Base-by-base conservation (phyloP, 768 basidiomycete species). In the Scleroderma citrinum region DNA sequence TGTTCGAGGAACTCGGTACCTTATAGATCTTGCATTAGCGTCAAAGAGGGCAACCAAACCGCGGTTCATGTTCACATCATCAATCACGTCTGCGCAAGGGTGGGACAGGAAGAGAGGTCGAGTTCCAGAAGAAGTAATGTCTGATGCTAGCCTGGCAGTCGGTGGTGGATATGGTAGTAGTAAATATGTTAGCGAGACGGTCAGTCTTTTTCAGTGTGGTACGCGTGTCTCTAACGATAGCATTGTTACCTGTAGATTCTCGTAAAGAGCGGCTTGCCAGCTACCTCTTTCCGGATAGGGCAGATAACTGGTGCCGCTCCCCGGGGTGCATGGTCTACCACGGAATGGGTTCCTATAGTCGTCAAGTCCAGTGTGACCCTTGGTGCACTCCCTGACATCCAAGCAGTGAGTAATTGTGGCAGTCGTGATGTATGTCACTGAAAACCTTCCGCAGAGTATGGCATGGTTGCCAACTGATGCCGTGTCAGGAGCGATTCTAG, bases 1-100 rank as follows among this genome's bases (percentile, higher is more conserved):
- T 53, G 62, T 82, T 30, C 62, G 59, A 17, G 74, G 75, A 21
- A 75, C 71, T 3, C 66, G 75, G 24, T 73, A 73, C 53, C 65
- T 81, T 17, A 60, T 80, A 35, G 71, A 74, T 48, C 56, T 44
- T 48, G 66, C 69, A 5, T 64, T 69, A 0, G 57, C 57, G 5
- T 70, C 69, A 30, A 55, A 42, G 7, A 53, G 48, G 32, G 31
- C 54, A 2, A 23, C 36, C 37, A 66, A 65, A 17, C 56, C 71
- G 1, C 64, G 64, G 14, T 58, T 76, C 47, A 43, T 76, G 34
- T 78, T 76, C 52, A 71, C 69, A 10, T 69, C 66, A 7, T 73
- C 72, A 2, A 56, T 74, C 1, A 50, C 63, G 16, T 67, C 62
- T 14, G 61, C 61, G 0, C 56, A 60, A 23, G 51, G 43, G 1